Evolutionary conservation across 306 rosid species (phyloP), one percentile per base, ranked within the genome.

Genomic region (Medicago arabica): DNA sequence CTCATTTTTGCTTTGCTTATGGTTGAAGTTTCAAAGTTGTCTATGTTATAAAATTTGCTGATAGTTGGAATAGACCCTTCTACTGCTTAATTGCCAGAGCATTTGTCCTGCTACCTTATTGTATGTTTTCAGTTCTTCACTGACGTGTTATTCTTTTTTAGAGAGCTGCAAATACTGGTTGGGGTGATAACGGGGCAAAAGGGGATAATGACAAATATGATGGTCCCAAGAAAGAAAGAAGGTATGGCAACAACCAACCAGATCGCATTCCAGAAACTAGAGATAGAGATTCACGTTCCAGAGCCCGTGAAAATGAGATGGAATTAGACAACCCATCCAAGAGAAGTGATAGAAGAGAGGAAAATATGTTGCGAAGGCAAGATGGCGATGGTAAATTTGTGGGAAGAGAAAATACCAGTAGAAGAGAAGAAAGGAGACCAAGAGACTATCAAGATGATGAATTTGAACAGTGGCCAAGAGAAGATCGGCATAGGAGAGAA

Each of bases 91-190:
- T 49, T 74, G 25, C 49, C 31, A 7, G 57, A 74, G 64, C 4
- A 51, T 46, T 25, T 79, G 21, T 55, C 39, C 73, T 5, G 50
- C 59, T 12, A 19, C 46, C 9, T 14, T 57, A 58, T 69, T 58
- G 25, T 39, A 53, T 69, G 46, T 60, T 53, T 47, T 58, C 36
- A 49, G 71, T 54, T 83, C 23, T 74, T 82, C 62, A 80, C 13
- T 54, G 55, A 54, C 43, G 70, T 75, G 34, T 63, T 80, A 18
- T 75, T 74, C 74, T 72, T 66, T 55, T 83, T 39, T 81, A 95
- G 97, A 89, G 97, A 90, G 96, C 96, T 90, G 93, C 97, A 59
- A 90, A 95, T 83, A 92, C 97, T 1, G 99, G 97, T 19, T 95
- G 97, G 97, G 98, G 97, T 44, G 85, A 88, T 41, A 89, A 85